phyloP scores from a whole-genome alignment of 306 rosid species.

The Cicer arietinum region DNA sequence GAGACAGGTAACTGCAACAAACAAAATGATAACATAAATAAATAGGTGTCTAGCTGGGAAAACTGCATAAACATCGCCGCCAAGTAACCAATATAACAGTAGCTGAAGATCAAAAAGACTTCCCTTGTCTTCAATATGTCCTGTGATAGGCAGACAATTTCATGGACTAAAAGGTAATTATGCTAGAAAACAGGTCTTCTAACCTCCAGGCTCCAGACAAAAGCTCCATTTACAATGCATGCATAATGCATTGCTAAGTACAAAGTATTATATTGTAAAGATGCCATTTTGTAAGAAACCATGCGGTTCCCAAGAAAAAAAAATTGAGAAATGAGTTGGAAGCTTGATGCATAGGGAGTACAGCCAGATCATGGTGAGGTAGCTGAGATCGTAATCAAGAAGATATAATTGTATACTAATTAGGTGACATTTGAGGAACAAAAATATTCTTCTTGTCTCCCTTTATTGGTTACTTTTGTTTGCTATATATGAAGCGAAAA shows the following conservation, averaged over 20 bases:
- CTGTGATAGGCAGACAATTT: conserved; percentile 38
- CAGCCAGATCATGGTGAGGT: conserved; percentile 26
- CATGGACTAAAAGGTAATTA: conserved; percentile 27
- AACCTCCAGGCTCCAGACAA: conserved; percentile 20
- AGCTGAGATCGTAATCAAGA: conserved; percentile 30
- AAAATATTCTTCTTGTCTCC: conserved; percentile 44
- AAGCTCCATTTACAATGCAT: conserved; percentile 3
- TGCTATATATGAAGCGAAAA: conserved; percentile 43
- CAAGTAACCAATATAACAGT: conserved; percentile 32
- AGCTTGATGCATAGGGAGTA: conserved; percentile 15
- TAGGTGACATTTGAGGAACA: conserved; percentile 31
- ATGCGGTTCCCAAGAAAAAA: conserved; percentile 33
- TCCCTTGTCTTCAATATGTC: conserved; percentile 35
- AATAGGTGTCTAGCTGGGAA: conserved; percentile 39
- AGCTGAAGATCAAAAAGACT: conserved; percentile 24
- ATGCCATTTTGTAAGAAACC: conserved; percentile 29
- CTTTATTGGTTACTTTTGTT: background rate
- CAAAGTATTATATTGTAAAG: conserved; percentile 34
- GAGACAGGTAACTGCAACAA: conserved; percentile 35
- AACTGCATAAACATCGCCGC: conserved; percentile 44
- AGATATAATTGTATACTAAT: conserved; percentile 8
- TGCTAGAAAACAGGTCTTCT: background rate
- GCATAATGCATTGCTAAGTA: background rate
- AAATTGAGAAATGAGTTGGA: conserved; percentile 35
- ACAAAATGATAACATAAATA: conserved; percentile 31